Evolutionary conservation across 192 early-diverging fungal genomes (phyloP), one percentile per base, ranked within the genome.

Genomic region (Backusella parvicylindrica): DNA sequence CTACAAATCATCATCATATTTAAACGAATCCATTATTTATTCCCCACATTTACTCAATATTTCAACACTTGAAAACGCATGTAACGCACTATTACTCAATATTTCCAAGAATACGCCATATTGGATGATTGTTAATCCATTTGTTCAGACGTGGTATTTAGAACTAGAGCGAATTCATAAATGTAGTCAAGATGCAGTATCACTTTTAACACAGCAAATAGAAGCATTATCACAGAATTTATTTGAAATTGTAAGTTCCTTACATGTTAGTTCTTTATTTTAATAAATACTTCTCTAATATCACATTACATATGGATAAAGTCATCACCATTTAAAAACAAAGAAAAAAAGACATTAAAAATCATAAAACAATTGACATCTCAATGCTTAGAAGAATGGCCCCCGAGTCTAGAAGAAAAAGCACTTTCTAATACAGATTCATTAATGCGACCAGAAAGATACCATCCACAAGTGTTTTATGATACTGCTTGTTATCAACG

Each of bases 1-100:
- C 0, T 68, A 38, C 21, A 68, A 68, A 68, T 36, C 66, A 37
- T 33, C 23, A 12, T 38, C n/a, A 23, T 38, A 36, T 68, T 36
- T 68, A 68, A 68, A 68, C 18, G 66, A 68, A 68, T 68, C 66
- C 0, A 68, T 68, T 11, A 37, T 68, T n/a, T 68, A 68, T 35
- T 38, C 18, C 12, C 66, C 31, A 68, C 66, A 68, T 12, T 68
- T 68, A 38, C n/a, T 68, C 5, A n/a, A 37, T n/a, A 38, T 36
- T 21, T 33, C 32, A 12, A 3, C 32, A 38, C 66, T 68, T 13
- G 66, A 68, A 68, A 38, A 38, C 5, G 66, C 66, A 68, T 68
- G 36, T 21, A 68, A 33, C 21, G 33, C 33, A 12, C 33, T 68
- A 23, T 68, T 68, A n/a, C 21, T 36, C n/a, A 68, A 21, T 23